Conservation (phyloP, 306 rosid genomes). For the Corylus avellana region DNA sequence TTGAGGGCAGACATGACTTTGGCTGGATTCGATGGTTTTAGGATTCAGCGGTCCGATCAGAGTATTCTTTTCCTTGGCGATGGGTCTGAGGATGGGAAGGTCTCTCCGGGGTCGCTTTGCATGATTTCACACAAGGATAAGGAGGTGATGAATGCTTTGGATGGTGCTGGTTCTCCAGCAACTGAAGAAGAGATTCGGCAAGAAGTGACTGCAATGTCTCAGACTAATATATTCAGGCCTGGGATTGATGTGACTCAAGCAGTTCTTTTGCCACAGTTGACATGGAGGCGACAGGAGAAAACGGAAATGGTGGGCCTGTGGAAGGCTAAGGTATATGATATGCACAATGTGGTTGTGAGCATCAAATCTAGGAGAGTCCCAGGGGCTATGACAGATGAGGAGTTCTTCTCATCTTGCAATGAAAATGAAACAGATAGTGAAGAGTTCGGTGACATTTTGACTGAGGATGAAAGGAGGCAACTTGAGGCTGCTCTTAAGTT, state of each 20-base stretch:
- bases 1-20: slow-evolving; percentile 97
- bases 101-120: slow-evolving; percentile 85
- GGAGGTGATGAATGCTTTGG: slow-evolving; percentile 91
- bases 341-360: slow-evolving; percentile 96
- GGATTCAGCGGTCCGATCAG: slow-evolving; percentile 95
- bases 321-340: slow-evolving; percentile 96
- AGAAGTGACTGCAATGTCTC: slow-evolving; percentile 93
- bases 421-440: slow-evolving; percentile 84
- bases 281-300: slow-evolving; percentile 96
- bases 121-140: slow-evolving; percentile 92
- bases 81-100: slow-evolving; percentile 86
- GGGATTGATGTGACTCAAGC: slow-evolving; percentile 98
- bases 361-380: slow-evolving; percentile 94
- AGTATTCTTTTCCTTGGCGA: slow-evolving; percentile 89
- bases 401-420: slow-evolving; percentile 75
- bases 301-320: slow-evolving; percentile 84
- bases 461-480: slow-evolving; percentile 90
- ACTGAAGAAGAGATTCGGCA: slow-evolving; percentile 89
- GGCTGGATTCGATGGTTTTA: slow-evolving; percentile 97
- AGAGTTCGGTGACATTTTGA: slow-evolving; percentile 75
- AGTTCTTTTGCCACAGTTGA: slow-evolving; percentile 90
- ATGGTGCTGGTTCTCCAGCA: slow-evolving; percentile 83
- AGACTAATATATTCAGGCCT: slow-evolving; percentile 91
- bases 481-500: slow-evolving; percentile 83
- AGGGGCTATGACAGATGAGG: slow-evolving; percentile 96